These are phyloP conservation scores for Davidsoniella australis DNA, from an alignment of 2,329 filamentous ascomycete genomes.

Conservation along the genomic window DNA sequence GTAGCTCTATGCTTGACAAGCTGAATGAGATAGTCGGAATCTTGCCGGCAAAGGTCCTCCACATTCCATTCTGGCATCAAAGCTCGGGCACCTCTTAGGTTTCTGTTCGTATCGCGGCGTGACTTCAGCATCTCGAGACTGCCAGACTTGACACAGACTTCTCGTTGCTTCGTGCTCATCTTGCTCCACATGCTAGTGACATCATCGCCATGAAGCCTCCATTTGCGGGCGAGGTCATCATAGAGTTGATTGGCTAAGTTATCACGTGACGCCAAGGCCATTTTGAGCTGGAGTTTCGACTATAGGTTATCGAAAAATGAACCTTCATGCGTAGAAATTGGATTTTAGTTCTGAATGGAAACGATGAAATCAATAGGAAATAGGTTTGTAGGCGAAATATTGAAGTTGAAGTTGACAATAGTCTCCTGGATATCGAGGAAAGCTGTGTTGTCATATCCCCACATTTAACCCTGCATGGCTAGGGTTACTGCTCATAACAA, in stretches of 20 bases:
- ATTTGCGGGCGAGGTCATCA: constrained; percentile 24
- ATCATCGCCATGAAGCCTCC: constrained; percentile 19
- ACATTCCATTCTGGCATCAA: constrained; percentile 28
- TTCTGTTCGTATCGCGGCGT: constrained; percentile 18
- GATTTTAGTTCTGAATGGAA: too few relatives aligned
- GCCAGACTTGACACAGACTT: constrained; percentile 21
- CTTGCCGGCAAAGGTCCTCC: constrained; percentile 21
- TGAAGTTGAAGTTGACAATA: too few relatives aligned
- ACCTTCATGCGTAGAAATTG: too few relatives aligned
- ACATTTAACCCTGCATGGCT: too few relatives aligned
- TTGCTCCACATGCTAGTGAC: constrained; percentile 25
- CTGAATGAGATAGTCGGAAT: constrained; percentile 22
- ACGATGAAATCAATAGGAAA: not conserved
- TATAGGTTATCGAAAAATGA: too few relatives aligned
- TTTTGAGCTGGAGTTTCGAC: too few relatives aligned
- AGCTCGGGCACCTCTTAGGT: constrained; percentile 22
- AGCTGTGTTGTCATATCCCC: too few relatives aligned
- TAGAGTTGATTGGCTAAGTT: constrained; percentile 18
- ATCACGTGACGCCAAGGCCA: not conserved
- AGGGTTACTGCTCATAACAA: too few relatives aligned
- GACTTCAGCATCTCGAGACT: constrained; percentile 21
- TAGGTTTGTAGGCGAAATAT: not conserved
- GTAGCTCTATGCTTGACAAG: constrained; percentile 24
- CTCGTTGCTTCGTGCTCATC: constrained; percentile 20
- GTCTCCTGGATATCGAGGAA: too few relatives aligned